Evolutionary conservation across 306 rosid genomes (phyloP).

Genomic region (Castanopsis chinensis): DNA sequence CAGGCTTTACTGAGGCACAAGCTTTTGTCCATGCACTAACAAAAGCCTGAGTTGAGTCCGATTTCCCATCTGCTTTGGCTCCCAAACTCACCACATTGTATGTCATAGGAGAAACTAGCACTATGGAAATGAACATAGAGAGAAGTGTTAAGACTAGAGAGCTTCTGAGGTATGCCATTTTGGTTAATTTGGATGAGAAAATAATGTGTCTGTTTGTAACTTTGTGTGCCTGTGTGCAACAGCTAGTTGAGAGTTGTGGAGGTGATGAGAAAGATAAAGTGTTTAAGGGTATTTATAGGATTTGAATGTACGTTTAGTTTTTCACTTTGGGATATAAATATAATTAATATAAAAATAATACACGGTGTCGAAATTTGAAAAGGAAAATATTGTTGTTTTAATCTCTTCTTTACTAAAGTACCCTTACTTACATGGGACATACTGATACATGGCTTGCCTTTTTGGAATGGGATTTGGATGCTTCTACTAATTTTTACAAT

Average conservation of each 20-base stretch:
- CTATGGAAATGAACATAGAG: constrained; percentile 6
- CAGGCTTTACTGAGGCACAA: constrained; percentile 31
- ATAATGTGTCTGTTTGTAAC: background rate
- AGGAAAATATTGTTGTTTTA: background rate
- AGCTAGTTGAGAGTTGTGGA: background rate
- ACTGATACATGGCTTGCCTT: background rate
- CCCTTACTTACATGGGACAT: too few relatives aligned
- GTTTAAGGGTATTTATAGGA: constrained; percentile 24
- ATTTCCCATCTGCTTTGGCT: constrained; percentile 31
- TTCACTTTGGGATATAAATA: too few relatives aligned
- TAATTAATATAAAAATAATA: background rate
- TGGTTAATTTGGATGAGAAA: background rate
- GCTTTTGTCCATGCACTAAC: constrained; percentile 41
- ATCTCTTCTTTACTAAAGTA: too few relatives aligned
- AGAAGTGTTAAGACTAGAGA: background rate
- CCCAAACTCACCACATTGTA: constrained; percentile 34
- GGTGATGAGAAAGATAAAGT: constrained; percentile 16
- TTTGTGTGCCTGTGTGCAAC: background rate
- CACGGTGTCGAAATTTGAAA: background rate
- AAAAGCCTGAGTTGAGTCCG: constrained; percentile 36
- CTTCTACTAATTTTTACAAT: background rate
- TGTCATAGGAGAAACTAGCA: background rate
- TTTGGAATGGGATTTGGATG: background rate
- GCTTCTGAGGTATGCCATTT: constrained; percentile 15
- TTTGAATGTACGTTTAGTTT: background rate